Conservation (phyloP, 83 land plant genomes). For the Picea engelmannii region DNA sequence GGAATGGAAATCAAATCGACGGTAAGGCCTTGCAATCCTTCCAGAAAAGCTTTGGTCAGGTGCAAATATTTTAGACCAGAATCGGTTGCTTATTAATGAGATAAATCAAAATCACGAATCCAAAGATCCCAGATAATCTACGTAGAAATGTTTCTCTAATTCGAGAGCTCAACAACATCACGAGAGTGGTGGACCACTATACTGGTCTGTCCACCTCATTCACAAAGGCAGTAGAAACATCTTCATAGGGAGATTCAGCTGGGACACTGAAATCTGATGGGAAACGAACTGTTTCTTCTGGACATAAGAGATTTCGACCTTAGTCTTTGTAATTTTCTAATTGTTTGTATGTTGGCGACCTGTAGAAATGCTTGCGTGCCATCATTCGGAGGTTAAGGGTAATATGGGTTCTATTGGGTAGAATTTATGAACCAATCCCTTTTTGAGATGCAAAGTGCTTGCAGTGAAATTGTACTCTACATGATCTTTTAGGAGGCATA, state of each 20-base stretch:
- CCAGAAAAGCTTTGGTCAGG: constrained; percentile 70
- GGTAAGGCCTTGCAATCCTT: constrained; percentile 64
- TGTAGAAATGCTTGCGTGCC: no score
- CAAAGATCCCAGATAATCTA: constrained; percentile 66
- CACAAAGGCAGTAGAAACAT: constrained; percentile 47
- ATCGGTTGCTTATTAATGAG: constrained; percentile 78
- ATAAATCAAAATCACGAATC: constrained; percentile 90
- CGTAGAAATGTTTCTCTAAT: constrained; percentile 72
- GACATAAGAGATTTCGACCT: constrained; percentile 38
- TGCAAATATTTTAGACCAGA: constrained; percentile 81
- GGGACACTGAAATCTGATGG: constrained; percentile 42
- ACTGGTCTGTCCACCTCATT: constrained; percentile 63
- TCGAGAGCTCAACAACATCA: constrained; percentile 81
- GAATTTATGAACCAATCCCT: no score
- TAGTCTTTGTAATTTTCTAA: neutral
- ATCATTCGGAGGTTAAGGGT: no score
- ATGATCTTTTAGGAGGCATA: no score
- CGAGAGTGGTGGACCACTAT: constrained; percentile 73
- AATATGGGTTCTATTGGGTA: no score
- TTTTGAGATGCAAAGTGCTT: no score
- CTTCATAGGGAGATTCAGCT: constrained; percentile 66
- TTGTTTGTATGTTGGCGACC: no score
- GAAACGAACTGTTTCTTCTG: constrained; percentile 16
- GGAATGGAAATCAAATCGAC: constrained; percentile 52
- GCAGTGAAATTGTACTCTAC: no score